These are phyloP conservation scores for Sphagnum contortum DNA, from an alignment of 225 moss, liverwort and hornwort species.

Conservation along the genomic window DNA sequence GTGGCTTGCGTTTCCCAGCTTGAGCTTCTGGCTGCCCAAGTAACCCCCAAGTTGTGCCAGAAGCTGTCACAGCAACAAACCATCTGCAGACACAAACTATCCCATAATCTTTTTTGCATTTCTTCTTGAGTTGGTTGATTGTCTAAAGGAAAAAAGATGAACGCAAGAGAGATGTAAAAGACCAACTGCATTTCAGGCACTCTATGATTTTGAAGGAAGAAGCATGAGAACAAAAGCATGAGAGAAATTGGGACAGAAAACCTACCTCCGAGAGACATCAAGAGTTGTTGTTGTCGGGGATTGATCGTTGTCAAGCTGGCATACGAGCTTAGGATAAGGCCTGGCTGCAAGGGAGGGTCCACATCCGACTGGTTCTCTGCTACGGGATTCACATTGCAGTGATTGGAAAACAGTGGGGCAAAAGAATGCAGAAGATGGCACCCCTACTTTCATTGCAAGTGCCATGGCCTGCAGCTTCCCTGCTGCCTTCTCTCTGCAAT, in stretches of 20 bases:
- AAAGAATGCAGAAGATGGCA: conserved; percentile 27
- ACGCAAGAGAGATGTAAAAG: too few relatives aligned
- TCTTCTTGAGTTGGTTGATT: neutral
- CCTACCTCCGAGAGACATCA: conserved; percentile 32
- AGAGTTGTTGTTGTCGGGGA: neutral
- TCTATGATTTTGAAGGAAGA: too few relatives aligned
- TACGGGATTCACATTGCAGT: conserved; percentile 9
- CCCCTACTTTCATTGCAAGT: conserved; percentile 14
- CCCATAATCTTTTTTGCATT: too few relatives aligned
- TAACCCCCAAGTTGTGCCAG: conserved; percentile 26
- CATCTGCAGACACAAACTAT: conserved; percentile 8
- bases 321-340: conserved; percentile 9
- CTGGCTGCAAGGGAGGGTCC: conserved; percentile 4
- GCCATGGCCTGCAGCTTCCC: too few relatives aligned
- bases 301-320: conserved; percentile 13
- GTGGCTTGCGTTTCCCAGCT: conserved; percentile 62
- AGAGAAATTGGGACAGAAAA: neutral
- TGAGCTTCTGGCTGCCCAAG: conserved; percentile 48
- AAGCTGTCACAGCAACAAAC: conserved; percentile 30
- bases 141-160: neutral
- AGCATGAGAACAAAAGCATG: neutral
- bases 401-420: conserved; percentile 8
- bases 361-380: conserved; percentile 9
- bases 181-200: too few relatives aligned
- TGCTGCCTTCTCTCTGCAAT: too few relatives aligned